These are phyloP conservation scores for Aegilops sharonensis DNA, from an alignment of 176 grass and related monocot genomes.

Conservation along the genomic window DNA sequence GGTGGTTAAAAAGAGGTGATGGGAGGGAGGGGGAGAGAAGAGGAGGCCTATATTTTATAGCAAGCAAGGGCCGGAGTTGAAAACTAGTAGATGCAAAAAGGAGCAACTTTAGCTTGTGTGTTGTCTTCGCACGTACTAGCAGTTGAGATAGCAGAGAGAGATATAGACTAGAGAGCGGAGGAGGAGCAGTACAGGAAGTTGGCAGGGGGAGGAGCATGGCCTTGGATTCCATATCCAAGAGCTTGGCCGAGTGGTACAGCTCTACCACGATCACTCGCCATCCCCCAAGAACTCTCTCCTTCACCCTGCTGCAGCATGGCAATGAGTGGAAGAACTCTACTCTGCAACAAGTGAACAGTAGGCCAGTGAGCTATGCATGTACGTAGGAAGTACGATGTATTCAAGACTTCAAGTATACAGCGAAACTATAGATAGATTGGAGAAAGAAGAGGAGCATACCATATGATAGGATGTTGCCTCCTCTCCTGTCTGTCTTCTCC, in stretches of 20 bases:
- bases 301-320: constrained; percentile 37
- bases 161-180: constrained; percentile 21
- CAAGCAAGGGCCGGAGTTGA: constrained; percentile 49
- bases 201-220: constrained; percentile 42
- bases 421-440: background rate
- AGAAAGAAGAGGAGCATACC: constrained; percentile 16
- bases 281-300: constrained; percentile 38
- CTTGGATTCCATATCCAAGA: constrained; percentile 50
- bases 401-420: background rate
- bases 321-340: constrained; percentile 9
- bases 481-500: constrained; percentile 42
- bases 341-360: constrained; percentile 6
- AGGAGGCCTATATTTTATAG: constrained; percentile 45
- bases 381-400: constrained; percentile 3
- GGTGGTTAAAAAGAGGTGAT: constrained; percentile 49
- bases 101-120: constrained; percentile 37
- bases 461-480: constrained; percentile 27
- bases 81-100: constrained; percentile 23
- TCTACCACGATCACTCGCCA: constrained; percentile 49
- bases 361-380: constrained; percentile 18
- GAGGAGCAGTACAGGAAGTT: constrained; percentile 55
- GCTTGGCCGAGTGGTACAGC: constrained; percentile 31
- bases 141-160: constrained; percentile 22
- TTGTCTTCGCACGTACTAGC: constrained; percentile 32
- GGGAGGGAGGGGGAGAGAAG: background rate